phyloP scores from a whole-genome alignment of 1,284 basidiomycete genomes.

The Taiwanofungus camphoratus region DNA sequence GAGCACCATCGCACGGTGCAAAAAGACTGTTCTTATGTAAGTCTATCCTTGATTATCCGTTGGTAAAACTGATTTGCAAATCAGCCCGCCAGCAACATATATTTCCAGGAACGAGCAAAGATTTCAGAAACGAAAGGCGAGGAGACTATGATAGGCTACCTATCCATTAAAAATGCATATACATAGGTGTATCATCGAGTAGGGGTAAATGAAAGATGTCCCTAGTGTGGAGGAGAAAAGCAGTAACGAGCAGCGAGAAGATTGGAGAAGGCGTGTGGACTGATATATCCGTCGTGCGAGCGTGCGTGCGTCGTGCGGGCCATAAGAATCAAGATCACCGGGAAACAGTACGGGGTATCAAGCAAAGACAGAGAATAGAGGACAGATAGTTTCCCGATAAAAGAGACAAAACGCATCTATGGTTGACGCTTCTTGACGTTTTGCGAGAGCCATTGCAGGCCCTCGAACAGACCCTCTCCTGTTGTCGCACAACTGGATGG shows the following conservation, averaged over 20 bases:
- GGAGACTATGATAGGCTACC: conserved; percentile 13
- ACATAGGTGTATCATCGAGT: conserved; percentile 28
- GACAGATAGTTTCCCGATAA: conserved; percentile 14
- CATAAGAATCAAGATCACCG: conserved; percentile 29
- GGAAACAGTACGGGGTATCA: conserved; percentile 28
- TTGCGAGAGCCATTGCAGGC: conserved; percentile 93
- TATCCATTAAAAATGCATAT: conserved; percentile 33
- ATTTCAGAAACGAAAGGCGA: conserved; percentile 12
- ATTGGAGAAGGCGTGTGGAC: conserved; percentile 28
- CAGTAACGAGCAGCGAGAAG: conserved; percentile 21
- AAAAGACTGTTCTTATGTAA: conserved; percentile 11
- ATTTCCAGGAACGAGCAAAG: conserved; percentile 12
- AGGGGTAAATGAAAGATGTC: conserved; percentile 17
- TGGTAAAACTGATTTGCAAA: neutral
- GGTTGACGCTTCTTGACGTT: conserved; percentile 89
- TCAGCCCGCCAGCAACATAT: conserved; percentile 8
- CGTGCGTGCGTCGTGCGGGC: conserved; percentile 30
- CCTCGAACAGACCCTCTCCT: conserved; percentile 93
- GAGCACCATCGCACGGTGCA: conserved; percentile 19
- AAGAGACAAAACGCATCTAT: conserved; percentile 31
- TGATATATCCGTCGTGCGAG: conserved; percentile 29
- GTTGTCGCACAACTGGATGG: conserved; percentile 82
- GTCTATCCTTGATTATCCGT: neutral
- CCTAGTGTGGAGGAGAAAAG: conserved; percentile 27
- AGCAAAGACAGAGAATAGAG: conserved; percentile 21